A percentile compares a stretch with the other conserved stretches of the same genome.
Evolutionary conservation across 1,139 yeast genomes (phyloP).

Genomic region (Insectozyma bohioensis): DNA sequence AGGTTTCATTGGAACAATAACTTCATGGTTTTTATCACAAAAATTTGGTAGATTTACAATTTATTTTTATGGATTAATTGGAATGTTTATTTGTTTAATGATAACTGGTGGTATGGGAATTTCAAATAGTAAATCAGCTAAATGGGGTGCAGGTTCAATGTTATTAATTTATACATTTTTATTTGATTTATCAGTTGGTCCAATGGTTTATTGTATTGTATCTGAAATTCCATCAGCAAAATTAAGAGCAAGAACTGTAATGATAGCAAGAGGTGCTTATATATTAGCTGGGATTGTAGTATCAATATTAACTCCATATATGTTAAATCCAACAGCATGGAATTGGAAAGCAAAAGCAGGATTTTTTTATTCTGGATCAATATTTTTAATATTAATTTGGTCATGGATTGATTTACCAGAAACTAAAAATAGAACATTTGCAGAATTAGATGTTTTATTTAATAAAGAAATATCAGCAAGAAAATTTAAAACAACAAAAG

Average conservation of each 20-base stretch:
- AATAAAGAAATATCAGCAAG: slow-evolving; percentile 43
- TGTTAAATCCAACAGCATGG: slow-evolving; percentile 60
- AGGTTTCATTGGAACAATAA: slow-evolving; percentile 50
- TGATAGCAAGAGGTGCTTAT: slow-evolving; percentile 52
- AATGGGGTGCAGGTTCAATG: slow-evolving; percentile 49
- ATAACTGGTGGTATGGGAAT: background rate
- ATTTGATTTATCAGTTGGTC: slow-evolving; percentile 57
- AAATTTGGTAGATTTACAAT: slow-evolving; percentile 51
- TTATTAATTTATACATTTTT: slow-evolving; percentile 46
- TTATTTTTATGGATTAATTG: slow-evolving; percentile 47
- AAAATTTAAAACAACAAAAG: slow-evolving; percentile 18
- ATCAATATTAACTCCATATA: slow-evolving; percentile 51
- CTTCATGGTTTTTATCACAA: slow-evolving; percentile 50
- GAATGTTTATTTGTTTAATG: slow-evolving; percentile 15
- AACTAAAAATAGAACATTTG: slow-evolving; percentile 55
- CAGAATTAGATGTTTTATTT: slow-evolving; percentile 57
- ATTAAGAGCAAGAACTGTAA: slow-evolving; percentile 55
- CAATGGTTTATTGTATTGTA: slow-evolving; percentile 55
- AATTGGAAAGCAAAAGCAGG: slow-evolving; percentile 61
- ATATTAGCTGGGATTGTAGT: slow-evolving; percentile 43
- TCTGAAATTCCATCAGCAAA: slow-evolving; percentile 57
- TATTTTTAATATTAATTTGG: slow-evolving; percentile 41
- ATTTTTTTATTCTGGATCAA: slow-evolving; percentile 54
- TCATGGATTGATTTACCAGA: slow-evolving; percentile 57
- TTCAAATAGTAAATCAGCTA: background rate